Base-by-base conservation (phyloP, 202 grass and related monocot genomes). In the Musa balbisiana region DNA sequence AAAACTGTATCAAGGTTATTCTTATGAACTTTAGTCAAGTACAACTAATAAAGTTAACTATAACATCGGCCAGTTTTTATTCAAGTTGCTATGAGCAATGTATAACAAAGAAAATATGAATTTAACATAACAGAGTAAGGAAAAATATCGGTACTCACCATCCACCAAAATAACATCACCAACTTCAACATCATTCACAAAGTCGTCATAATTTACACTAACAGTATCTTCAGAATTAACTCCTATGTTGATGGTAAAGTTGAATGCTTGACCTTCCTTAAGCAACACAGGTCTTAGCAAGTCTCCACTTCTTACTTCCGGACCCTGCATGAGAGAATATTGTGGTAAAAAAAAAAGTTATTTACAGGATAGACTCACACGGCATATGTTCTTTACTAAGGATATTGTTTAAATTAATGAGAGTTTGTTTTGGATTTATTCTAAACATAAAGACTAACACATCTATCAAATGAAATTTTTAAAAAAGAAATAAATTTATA, bases 301-400 rank as follows among this genome's bases (percentile, higher is more conserved):
- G 81, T 96, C 92, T 51, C 92, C 92, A 84, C 92, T 96, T 89
- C 92, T 88, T 73, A 96, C 92, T 81, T 96, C 92, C 23, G 92
- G 92, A 81, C 92, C 92, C 92, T 96, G 78, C 73, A 88, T 58
- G 27, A 17, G 26, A 51, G 2, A 71, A 43, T 43, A 43, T 43
- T 43, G 33, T 43, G 4, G 33, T 43, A 5, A 43, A 6, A 43
- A 43, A 6, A 6, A 5, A 6, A 43, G 33, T 43, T 43, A 43
- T 43, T 43, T 43, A 43, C 4, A 43, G 33, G 33, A 43, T 43
- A 33, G 29, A 3, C 29, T 33, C 29, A 33, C 29, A 4, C 3
- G 29, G 2, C 33, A 43, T 43, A 43, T 43, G 33, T 8, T 43
- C 33, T 43, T 43, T 43, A 43, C 33, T 43, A 43, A 43, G 4